Evolutionary conservation across 257 asterid genomes (phyloP).

Genomic region (Solanum medicagineum): DNA sequence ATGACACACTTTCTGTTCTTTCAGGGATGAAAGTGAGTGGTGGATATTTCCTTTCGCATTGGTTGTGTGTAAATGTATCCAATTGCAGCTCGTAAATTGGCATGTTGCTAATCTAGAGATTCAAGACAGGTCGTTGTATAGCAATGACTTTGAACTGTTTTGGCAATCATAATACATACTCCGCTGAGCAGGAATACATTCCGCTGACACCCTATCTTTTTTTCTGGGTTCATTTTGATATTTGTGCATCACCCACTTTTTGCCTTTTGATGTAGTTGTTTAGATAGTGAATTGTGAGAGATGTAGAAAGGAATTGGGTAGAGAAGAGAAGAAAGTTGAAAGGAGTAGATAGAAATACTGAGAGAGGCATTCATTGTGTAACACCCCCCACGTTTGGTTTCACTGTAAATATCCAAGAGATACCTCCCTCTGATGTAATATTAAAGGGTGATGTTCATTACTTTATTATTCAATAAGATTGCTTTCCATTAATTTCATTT

Average conservation of each 20-base stretch:
- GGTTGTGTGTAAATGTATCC: slow-evolving; percentile 77
- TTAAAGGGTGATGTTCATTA: neutral
- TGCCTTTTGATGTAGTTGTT: slow-evolving; percentile 6
- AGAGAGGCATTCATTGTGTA: slow-evolving; percentile 35
- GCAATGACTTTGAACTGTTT: slow-evolving; percentile 77
- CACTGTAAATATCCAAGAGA: slow-evolving; percentile 45
- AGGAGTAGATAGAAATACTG: neutral
- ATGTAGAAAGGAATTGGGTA: slow-evolving; percentile 37
- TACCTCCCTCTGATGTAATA: neutral
- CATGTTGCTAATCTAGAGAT: slow-evolving; percentile 93
- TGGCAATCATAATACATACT: slow-evolving; percentile 72
- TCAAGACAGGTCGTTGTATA: slow-evolving; percentile 89
- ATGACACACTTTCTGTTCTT: neutral
- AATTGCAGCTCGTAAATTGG: slow-evolving; percentile 82
- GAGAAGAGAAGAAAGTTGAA: neutral
- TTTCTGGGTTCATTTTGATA: slow-evolving; percentile 32
- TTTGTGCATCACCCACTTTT: neutral
- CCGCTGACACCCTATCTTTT: slow-evolving; percentile 55
- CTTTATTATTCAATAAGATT: neutral
- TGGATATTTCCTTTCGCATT: slow-evolving; percentile 93
- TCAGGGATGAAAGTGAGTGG: slow-evolving; percentile 99
- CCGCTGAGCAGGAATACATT: slow-evolving; percentile 11
- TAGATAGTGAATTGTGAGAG: slow-evolving; percentile 35
- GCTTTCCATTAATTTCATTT: neutral
- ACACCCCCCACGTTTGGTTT: slow-evolving; percentile 16